Conservation (phyloP, 805 yeast genomes). For the Barnettozyma vustinii region DNA sequence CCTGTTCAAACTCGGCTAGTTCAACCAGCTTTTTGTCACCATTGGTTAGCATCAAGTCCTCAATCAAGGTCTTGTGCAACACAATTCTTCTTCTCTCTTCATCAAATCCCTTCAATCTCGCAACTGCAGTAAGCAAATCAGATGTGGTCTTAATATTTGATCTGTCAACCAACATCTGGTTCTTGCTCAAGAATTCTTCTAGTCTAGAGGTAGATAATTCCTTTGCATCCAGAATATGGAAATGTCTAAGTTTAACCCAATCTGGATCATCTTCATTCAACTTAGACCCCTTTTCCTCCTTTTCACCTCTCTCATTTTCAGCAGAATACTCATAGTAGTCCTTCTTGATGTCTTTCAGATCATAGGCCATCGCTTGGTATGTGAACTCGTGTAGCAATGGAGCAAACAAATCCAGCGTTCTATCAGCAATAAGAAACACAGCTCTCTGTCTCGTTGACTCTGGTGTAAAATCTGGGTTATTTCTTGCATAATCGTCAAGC, state of each 20-base stretch:
- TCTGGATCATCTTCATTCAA: slow-evolving; percentile 60
- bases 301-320: slow-evolving; percentile 46
- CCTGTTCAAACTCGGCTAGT: slow-evolving; percentile 82
- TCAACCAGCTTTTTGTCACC: slow-evolving; percentile 57
- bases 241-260: slow-evolving; percentile 67
- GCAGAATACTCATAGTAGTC: slow-evolving; percentile 48
- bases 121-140: slow-evolving; percentile 72
- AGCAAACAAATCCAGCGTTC: slow-evolving; percentile 77
- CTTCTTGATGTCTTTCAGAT: slow-evolving; percentile 45
- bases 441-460: slow-evolving; percentile 59
- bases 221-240: slow-evolving; percentile 70
- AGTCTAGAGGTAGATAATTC: slow-evolving; percentile 54
- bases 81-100: slow-evolving; percentile 58
- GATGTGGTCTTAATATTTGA: slow-evolving; percentile 57
- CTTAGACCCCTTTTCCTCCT: slow-evolving; percentile 40
- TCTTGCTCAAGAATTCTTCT: slow-evolving; percentile 60
- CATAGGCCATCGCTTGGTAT: slow-evolving; percentile 90
- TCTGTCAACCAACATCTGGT: slow-evolving; percentile 71
- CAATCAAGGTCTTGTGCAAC: slow-evolving; percentile 55
- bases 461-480: slow-evolving; percentile 60
- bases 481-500: slow-evolving; percentile 71
- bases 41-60: slow-evolving; percentile 58
- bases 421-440: slow-evolving; percentile 69
- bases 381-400: slow-evolving; percentile 87
- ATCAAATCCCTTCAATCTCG: slow-evolving; percentile 61